These are phyloP conservation scores for Silene latifolia DNA, from an alignment of 148 eudicot species.

Conservation along the genomic window DNA sequence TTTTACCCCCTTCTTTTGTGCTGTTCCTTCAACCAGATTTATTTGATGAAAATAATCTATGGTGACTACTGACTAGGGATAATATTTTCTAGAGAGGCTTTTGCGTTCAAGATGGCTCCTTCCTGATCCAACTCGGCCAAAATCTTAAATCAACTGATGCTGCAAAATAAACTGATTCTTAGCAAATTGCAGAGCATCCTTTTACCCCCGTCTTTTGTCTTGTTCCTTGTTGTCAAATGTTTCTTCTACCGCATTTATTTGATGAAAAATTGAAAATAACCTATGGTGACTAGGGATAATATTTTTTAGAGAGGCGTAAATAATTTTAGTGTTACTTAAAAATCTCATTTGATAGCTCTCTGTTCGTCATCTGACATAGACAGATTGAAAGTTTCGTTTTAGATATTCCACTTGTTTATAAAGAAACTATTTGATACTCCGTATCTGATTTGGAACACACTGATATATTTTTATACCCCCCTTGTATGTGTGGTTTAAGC, in stretches of 20 bases:
- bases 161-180: no score
- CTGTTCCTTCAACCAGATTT: no score
- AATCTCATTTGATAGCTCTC: neutral
- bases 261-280: neutral
- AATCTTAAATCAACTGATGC: no score
- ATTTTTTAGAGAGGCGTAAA: neutral
- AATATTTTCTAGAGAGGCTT: no score
- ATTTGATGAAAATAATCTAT: neutral
- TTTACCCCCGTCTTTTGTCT: no score
- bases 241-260: no score
- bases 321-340: neutral
- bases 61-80: no score
- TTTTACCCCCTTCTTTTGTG: no score
- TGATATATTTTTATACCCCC: neutral
- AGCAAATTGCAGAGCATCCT: no score
- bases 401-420: neutral
- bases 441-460: neutral
- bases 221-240: no score
- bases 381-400: neutral
- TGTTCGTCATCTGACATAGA: neutral
- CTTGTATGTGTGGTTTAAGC: neutral
- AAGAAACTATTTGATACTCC: neutral
- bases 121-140: no score
- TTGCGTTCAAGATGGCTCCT: no score
- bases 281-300: neutral